Percentiles rank a stretch among this genome's conserved stretches.
phyloP scores from a whole-genome alignment of 108 stramenopile species.

The Nannochloropsis salina region DNA sequence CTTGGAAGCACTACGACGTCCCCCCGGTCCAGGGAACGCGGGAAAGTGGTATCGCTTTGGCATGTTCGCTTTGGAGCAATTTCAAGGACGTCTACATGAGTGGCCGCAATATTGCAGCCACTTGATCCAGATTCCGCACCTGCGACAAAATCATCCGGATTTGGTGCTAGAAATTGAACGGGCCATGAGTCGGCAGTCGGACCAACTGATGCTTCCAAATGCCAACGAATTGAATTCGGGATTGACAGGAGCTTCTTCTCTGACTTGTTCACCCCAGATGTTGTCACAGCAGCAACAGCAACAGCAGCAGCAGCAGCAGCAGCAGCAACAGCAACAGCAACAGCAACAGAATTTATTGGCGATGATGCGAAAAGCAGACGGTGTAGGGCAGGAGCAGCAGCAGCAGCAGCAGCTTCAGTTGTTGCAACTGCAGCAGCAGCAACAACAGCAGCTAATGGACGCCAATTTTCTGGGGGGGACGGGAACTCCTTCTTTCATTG shows the following conservation, averaged over 20 bases:
- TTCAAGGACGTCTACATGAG: slow-evolving; percentile 87
- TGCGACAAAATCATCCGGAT: slow-evolving; percentile 70
- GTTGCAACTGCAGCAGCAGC: slow-evolving; percentile 7
- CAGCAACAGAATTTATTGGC: not conserved
- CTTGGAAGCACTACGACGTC: slow-evolving; percentile 89
- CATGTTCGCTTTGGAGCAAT: slow-evolving; percentile 95
- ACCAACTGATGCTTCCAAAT: not conserved
- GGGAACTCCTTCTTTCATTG: not conserved
- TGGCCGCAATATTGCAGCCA: slow-evolving; percentile 99
- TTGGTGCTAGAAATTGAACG: slow-evolving; percentile 60
- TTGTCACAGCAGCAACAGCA: not conserved
- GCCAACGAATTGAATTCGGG: not conserved
- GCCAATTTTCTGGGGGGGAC: not conserved
- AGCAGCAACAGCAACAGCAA: not conserved
- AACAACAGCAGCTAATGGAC: not conserved
- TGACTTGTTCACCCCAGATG: not conserved
- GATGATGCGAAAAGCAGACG: not conserved
- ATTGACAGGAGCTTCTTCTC: not conserved
- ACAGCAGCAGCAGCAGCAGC: slow-evolving; percentile 4
- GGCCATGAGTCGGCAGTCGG: slow-evolving; percentile 37
- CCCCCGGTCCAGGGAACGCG: slow-evolving; percentile 61
- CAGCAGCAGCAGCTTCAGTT: not conserved
- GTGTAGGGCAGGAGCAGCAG: not conserved
- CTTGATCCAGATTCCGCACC: slow-evolving; percentile 93
- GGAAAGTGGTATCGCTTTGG: slow-evolving; percentile 98